A percentile compares a stretch with the other conserved stretches of the same genome.
Evolutionary conservation across 768 basidiomycete species (phyloP).

Genomic region (Tricholoma matsutake): DNA sequence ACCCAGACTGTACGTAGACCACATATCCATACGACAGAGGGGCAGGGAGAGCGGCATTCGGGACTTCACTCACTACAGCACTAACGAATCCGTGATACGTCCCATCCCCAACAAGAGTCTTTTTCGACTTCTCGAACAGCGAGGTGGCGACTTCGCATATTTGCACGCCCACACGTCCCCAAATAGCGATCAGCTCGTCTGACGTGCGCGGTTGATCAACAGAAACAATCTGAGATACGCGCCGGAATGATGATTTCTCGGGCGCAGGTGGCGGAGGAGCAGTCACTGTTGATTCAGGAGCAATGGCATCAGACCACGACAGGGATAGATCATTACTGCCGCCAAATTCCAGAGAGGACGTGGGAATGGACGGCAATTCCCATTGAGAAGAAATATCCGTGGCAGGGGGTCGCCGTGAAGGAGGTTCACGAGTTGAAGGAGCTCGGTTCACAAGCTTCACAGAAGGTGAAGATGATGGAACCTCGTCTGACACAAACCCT

Average conservation of each 20-base stretch:
- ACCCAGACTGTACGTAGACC: slow-evolving; percentile 69
- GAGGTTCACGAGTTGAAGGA: slow-evolving; percentile 35
- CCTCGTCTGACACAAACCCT: slow-evolving; percentile 33
- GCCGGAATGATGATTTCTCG: slow-evolving; percentile 10
- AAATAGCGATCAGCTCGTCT: slow-evolving; percentile 68
- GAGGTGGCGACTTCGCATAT: slow-evolving; percentile 67
- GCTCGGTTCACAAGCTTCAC: slow-evolving; percentile 38
- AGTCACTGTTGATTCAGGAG: slow-evolving; percentile 26
- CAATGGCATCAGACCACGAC: slow-evolving; percentile 63
- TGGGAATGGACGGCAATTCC: slow-evolving; percentile 64
- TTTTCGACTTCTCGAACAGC: slow-evolving; percentile 75
- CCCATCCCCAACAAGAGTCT: slow-evolving; percentile 78
- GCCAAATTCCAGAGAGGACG: slow-evolving; percentile 51
- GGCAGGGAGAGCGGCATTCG: slow-evolving; percentile 47
- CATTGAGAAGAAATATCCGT: slow-evolving; percentile 51
- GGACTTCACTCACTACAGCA: slow-evolving; percentile 63
- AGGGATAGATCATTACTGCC: slow-evolving; percentile 46
- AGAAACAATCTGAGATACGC: slow-evolving; percentile 16
- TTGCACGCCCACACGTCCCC: slow-evolving; percentile 72
- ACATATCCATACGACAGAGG: slow-evolving; percentile 64
- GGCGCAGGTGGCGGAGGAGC: slow-evolving; percentile 23
- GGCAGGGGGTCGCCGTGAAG: slow-evolving; percentile 22
- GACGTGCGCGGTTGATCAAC: slow-evolving; percentile 40
- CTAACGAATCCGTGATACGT: slow-evolving; percentile 76
- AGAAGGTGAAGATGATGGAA: slow-evolving; percentile 46